A percentile compares a stretch with the other conserved stretches of the same genome.
These are phyloP conservation scores for Phaffia tasmanica DNA, from an alignment of 768 basidiomycete species.

Conservation along the genomic window DNA sequence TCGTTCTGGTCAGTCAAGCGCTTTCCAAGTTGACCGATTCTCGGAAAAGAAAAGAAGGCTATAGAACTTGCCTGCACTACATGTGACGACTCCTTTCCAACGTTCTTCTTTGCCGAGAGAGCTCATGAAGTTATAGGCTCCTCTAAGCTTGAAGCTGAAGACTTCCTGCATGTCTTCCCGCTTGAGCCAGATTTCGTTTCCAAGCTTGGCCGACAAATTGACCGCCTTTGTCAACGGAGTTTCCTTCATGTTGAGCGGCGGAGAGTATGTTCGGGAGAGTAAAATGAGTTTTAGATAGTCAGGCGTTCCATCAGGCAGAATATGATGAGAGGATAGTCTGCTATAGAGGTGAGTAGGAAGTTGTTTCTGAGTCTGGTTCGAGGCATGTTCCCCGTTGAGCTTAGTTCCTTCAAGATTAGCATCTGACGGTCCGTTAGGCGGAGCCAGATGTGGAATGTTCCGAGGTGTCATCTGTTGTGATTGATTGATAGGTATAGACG, in stretches of 20 bases:
- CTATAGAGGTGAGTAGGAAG: constrained; percentile 38
- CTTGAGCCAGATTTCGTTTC: constrained; percentile 91
- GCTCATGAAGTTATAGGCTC: constrained; percentile 98
- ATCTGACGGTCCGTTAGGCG: no score
- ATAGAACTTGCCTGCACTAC: constrained; percentile 81
- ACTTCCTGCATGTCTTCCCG: constrained; percentile 95
- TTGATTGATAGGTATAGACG: no score
- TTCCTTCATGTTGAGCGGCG: constrained; percentile 37
- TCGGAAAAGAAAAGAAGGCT: neutral
- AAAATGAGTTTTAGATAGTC: constrained; percentile 83
- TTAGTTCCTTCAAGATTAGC: no score
- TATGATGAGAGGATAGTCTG: constrained; percentile 32
- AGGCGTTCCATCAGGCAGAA: constrained; percentile 43
- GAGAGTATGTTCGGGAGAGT: constrained; percentile 68
- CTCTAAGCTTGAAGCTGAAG: constrained; percentile 97
- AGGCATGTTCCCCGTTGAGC: no score
- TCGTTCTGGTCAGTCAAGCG: neutral
- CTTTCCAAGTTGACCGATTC: neutral
- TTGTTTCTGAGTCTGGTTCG: neutral
- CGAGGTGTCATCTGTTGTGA: no score
- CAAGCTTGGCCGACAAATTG: constrained; percentile 74
- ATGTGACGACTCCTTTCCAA: constrained; percentile 96
- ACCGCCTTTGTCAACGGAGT: constrained; percentile 81
- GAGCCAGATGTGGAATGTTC: no score
- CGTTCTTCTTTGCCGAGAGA: constrained; percentile 72